Percentiles rank a stretch among this genome's conserved stretches.
phyloP scores from a whole-genome alignment of 495 filamentous ascomycete genomes.

The Xylaria acuta region DNA sequence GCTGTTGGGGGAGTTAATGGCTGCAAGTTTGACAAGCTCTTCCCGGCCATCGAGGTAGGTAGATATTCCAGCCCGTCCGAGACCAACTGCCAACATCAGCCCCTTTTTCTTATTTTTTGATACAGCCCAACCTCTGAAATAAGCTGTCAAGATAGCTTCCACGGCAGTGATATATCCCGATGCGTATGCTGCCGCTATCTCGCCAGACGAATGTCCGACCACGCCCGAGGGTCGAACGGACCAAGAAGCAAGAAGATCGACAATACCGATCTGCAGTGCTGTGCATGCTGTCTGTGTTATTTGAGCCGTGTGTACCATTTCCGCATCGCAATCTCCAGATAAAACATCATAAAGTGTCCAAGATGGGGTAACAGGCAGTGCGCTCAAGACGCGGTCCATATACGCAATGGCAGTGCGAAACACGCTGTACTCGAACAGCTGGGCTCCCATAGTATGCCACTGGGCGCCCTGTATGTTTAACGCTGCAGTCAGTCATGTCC shows the following conservation, averaged over 20 bases:
- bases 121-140: slow-evolving; percentile 37
- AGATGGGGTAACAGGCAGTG: slow-evolving; percentile 4
- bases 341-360: slow-evolving; percentile 35
- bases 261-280: slow-evolving; percentile 51
- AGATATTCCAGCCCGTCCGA: slow-evolving; percentile 37
- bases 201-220: slow-evolving; percentile 46
- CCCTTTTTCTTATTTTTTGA: slow-evolving; percentile 32
- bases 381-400: slow-evolving; percentile 16
- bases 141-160: slow-evolving; percentile 37
- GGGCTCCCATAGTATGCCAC: slow-evolving; percentile 20
- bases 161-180: slow-evolving; percentile 27
- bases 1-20: slow-evolving; percentile 44
- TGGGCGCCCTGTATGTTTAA: slow-evolving; percentile 5
- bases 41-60: not conserved
- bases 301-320: slow-evolving; percentile 35
- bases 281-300: slow-evolving; percentile 50
- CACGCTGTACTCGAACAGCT: slow-evolving; percentile 21
- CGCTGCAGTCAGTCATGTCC: no score
- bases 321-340: slow-evolving; percentile 21
- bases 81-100: slow-evolving; percentile 46
- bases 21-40: slow-evolving; percentile 37
- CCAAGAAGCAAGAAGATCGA: slow-evolving; percentile 54
- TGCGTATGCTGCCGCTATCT: slow-evolving; percentile 48
- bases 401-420: not conserved
- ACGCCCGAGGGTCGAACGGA: slow-evolving; percentile 46